These are phyloP conservation scores for Glarea lozoyensis DNA, from an alignment of 495 filamentous ascomycete species.

Conservation along the genomic window DNA sequence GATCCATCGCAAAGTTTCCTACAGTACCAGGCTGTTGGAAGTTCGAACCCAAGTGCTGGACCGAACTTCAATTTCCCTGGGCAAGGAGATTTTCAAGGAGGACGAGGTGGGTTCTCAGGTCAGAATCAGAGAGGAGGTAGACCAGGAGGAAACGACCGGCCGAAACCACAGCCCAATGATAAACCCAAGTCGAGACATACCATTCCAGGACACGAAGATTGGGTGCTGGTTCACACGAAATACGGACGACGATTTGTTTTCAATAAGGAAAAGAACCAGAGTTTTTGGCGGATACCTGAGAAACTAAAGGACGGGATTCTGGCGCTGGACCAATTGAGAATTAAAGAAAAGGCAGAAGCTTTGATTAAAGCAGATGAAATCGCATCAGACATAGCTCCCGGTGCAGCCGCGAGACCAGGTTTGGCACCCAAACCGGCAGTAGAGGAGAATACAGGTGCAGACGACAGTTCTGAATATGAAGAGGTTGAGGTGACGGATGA, in stretches of 20 bases:
- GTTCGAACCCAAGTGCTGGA: conserved; percentile 19
- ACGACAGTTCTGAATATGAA: conserved; percentile 64
- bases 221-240: conserved; percentile 88
- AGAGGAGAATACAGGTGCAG: conserved; percentile 20
- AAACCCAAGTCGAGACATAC: conserved; percentile 69
- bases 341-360: conserved; percentile 38
- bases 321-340: conserved; percentile 54
- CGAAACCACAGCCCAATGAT: conserved; percentile 54
- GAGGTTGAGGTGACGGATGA: conserved; percentile 82
- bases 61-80: conserved; percentile 24
- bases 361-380: conserved; percentile 14
- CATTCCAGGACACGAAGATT: conserved; percentile 79
- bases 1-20: conserved; percentile 32
- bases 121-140: conserved; percentile 29
- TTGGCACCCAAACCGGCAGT: not conserved
- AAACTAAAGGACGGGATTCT: conserved; percentile 74
- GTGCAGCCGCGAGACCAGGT: conserved; percentile 8
- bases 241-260: conserved; percentile 81
- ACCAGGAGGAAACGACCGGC: conserved; percentile 16
- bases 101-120: conserved; percentile 23
- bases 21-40: conserved; percentile 36
- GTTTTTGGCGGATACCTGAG: conserved; percentile 85
- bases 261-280: conserved; percentile 72
- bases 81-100: conserved; percentile 19
- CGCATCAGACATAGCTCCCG: conserved; percentile 5